Percentiles rank a stretch among this genome's conserved stretches.
These are phyloP conservation scores for Claviceps spartinae DNA, from an alignment of 2,329 filamentous ascomycete genomes.

Conservation along the genomic window DNA sequence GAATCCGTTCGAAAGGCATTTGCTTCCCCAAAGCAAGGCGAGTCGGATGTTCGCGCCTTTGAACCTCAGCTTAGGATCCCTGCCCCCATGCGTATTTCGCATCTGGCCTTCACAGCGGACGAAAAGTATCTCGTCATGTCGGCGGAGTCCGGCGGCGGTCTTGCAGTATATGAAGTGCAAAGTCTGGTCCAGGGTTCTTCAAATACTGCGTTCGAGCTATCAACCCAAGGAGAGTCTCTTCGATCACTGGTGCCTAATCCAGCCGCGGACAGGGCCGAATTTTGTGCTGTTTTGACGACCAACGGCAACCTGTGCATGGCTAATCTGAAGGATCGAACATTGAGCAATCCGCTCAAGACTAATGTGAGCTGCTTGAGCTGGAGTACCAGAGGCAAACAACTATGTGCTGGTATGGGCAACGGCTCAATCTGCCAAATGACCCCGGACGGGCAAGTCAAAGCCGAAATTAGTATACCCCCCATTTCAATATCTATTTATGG, in stretches of 20 bases:
- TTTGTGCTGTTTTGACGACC: slow-evolving; percentile 68
- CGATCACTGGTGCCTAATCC: slow-evolving; percentile 72
- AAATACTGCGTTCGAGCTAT: slow-evolving; percentile 58
- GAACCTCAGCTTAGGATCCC: slow-evolving; percentile 59
- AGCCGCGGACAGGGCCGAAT: slow-evolving; percentile 53
- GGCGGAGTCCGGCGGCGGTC: slow-evolving; percentile 64
- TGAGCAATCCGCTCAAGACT: slow-evolving; percentile 51
- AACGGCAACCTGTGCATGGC: slow-evolving; percentile 75
- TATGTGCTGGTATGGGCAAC: slow-evolving; percentile 73
- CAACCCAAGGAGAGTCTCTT: slow-evolving; percentile 61
- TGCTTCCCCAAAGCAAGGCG: slow-evolving; percentile 40
- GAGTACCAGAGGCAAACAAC: slow-evolving; percentile 87
- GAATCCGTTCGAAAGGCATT: slow-evolving; percentile 68
- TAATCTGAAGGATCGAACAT: slow-evolving; percentile 56
- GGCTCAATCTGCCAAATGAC: slow-evolving; percentile 75
- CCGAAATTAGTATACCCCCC: slow-evolving; percentile 64
- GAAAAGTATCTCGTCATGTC: slow-evolving; percentile 75
- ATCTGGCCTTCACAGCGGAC: slow-evolving; percentile 82
- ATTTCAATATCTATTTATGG: slow-evolving; percentile 53
- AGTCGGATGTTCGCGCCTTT: slow-evolving; percentile 55
- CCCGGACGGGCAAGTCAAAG: slow-evolving; percentile 64
- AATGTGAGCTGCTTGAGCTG: slow-evolving; percentile 77
- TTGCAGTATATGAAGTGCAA: slow-evolving; percentile 71
- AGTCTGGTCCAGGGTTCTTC: slow-evolving; percentile 51
- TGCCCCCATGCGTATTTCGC: slow-evolving; percentile 65